Evolutionary conservation across 2,329 filamentous ascomycete genomes (phyloP), one percentile per base, ranked within the genome.

Genomic region (Sporothrix pseudoabietina): DNA sequence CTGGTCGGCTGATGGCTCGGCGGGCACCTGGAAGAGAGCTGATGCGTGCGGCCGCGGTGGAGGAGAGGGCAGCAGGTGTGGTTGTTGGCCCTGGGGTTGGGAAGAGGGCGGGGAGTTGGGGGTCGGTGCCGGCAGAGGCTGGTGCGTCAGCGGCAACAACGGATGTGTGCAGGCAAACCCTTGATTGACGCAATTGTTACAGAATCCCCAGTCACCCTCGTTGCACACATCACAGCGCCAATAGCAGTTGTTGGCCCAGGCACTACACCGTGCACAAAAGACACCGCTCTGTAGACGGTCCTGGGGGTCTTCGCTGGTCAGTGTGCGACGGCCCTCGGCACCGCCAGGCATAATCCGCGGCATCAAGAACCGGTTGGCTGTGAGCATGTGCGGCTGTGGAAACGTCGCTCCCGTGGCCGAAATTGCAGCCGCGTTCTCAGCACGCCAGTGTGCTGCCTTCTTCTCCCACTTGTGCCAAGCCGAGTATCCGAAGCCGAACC

Each of bases 161-260:
- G 92, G 86, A 79, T 98, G 95, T 0, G 90, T 92, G 81, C 95
- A 98, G 74, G 90, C 92, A 74, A 87, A 87, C 19, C 93, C 94
- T 80, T 91, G 90, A 74, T 95, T 94, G 41, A 97, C 93, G 77
- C 95, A 98, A 74, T 87, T 84, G 77, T 94, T 94, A 82, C 95
- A 98, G 80, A 93, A 98, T 0, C 95, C 95, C 94, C 94, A 98
- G 79, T 97, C 94, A 5, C 94, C 95, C 75, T 96, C 90, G 78
- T 97, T 97, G 82, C 95, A 98, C 35, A 87, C 81, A 74, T 92
- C 89, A 80, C 95, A 98, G 75, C 92, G 90, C 95, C 94, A 98
- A 81, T 93, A 97, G 81, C 93, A 96, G 70, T 91, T 88, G 78
- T 97, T 94, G 0, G 93, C 87, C 84, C 89, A 92, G 0, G 87